phyloP scores from a whole-genome alignment of 2,329 filamentous ascomycete genomes.

The Monosporascus sp. region DNA sequence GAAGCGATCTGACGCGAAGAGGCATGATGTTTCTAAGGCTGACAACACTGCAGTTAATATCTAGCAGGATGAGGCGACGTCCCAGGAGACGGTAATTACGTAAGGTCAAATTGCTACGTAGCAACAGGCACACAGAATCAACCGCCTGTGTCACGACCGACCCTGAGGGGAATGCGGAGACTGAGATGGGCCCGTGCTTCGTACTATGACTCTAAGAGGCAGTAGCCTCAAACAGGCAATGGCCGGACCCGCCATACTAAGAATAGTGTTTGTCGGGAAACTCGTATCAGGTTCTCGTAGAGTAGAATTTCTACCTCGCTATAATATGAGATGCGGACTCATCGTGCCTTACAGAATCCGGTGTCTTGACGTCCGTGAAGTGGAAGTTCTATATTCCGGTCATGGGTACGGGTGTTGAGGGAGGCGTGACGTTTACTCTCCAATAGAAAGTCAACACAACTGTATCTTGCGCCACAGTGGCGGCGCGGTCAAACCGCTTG shows the following conservation, averaged over 20 bases:
- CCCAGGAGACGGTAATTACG: not conserved
- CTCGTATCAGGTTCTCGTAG: no score
- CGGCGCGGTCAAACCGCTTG: no score
- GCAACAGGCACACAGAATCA: not conserved
- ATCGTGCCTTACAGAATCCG: no score
- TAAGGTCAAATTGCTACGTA: not conserved
- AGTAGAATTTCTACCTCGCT: no score
- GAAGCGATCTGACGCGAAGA: conserved; percentile 36
- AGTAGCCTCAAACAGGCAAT: not conserved
- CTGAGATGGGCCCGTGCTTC: not conserved
- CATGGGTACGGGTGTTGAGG: no score
- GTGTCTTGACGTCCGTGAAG: no score
- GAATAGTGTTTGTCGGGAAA: not conserved
- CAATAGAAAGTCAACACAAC: no score
- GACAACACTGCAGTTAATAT: not conserved
- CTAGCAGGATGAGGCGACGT: not conserved
- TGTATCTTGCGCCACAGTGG: no score
- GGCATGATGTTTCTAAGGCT: conserved; percentile 21
- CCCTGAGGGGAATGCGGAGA: not conserved
- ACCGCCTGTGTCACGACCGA: not conserved
- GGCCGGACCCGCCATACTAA: not conserved
- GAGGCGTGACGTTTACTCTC: no score
- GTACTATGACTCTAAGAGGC: not conserved
- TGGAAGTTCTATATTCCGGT: no score
- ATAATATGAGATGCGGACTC: no score